phyloP scores from a whole-genome alignment of 257 asterid species.

The Gentiana straminea region DNA sequence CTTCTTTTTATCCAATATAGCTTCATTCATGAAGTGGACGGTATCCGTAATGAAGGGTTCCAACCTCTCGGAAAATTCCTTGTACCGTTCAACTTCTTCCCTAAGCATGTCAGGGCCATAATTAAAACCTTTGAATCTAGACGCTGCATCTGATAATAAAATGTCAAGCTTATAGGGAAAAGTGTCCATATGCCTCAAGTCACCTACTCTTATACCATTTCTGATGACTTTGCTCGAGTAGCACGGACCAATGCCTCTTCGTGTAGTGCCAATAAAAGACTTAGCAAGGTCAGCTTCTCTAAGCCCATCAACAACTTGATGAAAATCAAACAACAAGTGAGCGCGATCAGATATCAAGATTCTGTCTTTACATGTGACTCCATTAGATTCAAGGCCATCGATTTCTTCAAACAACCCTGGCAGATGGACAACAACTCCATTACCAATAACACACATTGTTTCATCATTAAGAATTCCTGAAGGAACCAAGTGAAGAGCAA shows the following conservation, averaged over 20 bases:
- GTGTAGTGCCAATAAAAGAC: constrained; percentile 91
- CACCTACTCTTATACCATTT: constrained; percentile 85
- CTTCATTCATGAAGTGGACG: constrained; percentile 74
- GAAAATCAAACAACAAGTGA: constrained; percentile 83
- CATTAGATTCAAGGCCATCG: constrained; percentile 77
- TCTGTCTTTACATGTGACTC: constrained; percentile 78
- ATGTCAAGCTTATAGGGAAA: constrained; percentile 83
- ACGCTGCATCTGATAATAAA: constrained; percentile 76
- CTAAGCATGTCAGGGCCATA: constrained; percentile 73
- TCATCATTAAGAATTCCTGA: constrained; percentile 71
- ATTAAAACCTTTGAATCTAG: constrained; percentile 64
- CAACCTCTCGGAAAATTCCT: constrained; percentile 77
- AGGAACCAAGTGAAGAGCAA: constrained; percentile 92
- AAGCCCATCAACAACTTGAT: constrained; percentile 77
- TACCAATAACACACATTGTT: constrained; percentile 48
- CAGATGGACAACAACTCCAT: constrained; percentile 88
- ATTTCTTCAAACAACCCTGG: constrained; percentile 81
- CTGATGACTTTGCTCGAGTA: constrained; percentile 92
- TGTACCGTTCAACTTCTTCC: constrained; percentile 75
- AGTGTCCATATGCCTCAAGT: constrained; percentile 94
- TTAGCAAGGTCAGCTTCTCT: constrained; percentile 87
- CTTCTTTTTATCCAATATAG: constrained; percentile 52
- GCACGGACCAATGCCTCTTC: constrained; percentile 96
- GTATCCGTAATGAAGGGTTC: constrained; percentile 82
- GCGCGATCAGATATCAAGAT: constrained; percentile 90